Evolutionary conservation across 345 rosid genomes (phyloP).

Genomic region (Conringia planisiliqua): DNA sequence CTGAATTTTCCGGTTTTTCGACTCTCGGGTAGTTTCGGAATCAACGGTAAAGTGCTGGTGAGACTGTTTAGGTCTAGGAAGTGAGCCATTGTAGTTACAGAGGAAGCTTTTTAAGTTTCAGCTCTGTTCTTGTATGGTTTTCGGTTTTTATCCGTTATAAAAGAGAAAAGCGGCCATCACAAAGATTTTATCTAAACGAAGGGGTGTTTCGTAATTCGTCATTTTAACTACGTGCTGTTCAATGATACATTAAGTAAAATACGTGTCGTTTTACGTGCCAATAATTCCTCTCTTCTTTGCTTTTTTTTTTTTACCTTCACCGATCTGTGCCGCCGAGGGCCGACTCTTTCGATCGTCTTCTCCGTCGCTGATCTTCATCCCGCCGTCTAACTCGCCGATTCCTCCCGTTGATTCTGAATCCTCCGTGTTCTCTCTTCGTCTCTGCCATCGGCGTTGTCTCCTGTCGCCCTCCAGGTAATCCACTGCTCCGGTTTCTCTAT

Average conservation of each 20-base stretch:
- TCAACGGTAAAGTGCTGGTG: background rate
- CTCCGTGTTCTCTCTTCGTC: background rate
- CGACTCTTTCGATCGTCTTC: background rate
- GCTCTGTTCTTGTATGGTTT: background rate
- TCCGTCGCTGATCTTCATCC: background rate
- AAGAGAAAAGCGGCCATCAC: constrained; percentile 24
- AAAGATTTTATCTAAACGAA: constrained; percentile 19
- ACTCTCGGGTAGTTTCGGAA: background rate
- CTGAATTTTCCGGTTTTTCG: background rate
- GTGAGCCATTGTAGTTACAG: constrained; percentile 21
- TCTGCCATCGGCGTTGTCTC: background rate
- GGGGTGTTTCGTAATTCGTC: constrained; percentile 4
- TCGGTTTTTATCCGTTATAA: constrained; percentile 19
- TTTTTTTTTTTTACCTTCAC: background rate
- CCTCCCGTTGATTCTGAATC: background rate
- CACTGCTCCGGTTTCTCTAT: background rate
- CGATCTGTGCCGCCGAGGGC: background rate
- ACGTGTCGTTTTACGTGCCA: background rate
- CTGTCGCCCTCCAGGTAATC: background rate
- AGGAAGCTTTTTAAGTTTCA: background rate
- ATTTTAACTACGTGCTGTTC: background rate
- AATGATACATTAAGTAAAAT: background rate
- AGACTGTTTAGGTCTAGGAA: constrained; percentile 23
- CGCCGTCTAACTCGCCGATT: background rate
- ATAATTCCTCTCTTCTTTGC: background rate